Evolutionary conservation across 345 rosid species (phyloP), one percentile per base, ranked within the genome.

Genomic region (Tarenaya hassleriana): DNA sequence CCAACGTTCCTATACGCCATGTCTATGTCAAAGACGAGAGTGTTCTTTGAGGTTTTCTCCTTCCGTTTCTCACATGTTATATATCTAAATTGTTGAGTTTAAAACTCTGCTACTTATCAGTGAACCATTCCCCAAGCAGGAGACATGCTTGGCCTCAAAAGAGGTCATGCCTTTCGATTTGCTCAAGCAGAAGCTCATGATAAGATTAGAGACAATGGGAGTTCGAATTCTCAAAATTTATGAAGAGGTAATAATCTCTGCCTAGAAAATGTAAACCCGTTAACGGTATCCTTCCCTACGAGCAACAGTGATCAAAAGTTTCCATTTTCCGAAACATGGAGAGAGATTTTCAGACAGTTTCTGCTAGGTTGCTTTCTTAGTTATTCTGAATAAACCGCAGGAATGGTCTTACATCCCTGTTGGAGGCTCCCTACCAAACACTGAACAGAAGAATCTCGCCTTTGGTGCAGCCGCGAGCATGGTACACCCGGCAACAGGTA

Each of bases 321-420:
- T n/a, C n/a, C n/a, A n/a, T n/a, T n/a, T n/a, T n/a, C n/a, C n/a
- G n/a, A n/a, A n/a, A n/a, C n/a, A n/a, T n/a, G n/a, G n/a, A n/a
- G n/a, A n/a, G n/a, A n/a, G n/a, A n/a, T n/a, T n/a, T n/a, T n/a
- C n/a, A n/a, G n/a, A n/a, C n/a, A n/a, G n/a, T n/a, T n/a, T n/a
- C n/a, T n/a, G n/a, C n/a, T n/a, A n/a, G 40, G 3, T 34, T 43
- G 40, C 21, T 34, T 56, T 49, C 44, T 63, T 41, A 18, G 54
- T 54, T 47, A 2, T 40, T 53, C 17, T 21, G 7, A 17, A 16
- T 16, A 20, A 56, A 49, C 33, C 73, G 55, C 77, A 88, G 98
- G 95, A 92, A 63, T 92, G 96, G 98, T 92, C 98, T 40, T 92
- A 88, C 61, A 84, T 92, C 61, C 98, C 98, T 3, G 94, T 92